Evolutionary conservation across 768 basidiomycete genomes (phyloP), one percentile per base, ranked within the genome.

Genomic region (Lactifluus rugatus): DNA sequence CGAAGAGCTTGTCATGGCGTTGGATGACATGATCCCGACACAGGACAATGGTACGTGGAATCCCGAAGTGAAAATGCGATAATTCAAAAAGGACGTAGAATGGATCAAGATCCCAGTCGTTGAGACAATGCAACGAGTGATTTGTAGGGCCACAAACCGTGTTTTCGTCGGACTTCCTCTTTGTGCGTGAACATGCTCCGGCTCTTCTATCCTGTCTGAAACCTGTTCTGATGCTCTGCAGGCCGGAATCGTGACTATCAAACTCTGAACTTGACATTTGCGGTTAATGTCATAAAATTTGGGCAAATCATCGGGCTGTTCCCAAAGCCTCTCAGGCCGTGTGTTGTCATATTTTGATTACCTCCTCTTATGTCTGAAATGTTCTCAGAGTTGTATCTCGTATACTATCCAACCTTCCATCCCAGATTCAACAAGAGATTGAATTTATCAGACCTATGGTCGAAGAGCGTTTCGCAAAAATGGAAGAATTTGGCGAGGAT

Each of bases 301-400:
- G 67, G 68, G 0, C 26, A 48, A 1, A 66, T 71, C 19, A 68
- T 81, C 34, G 69, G 68, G n/a, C 37, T 74, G 13, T 71, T 77
- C 54, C 80, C 79, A 0, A 48, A 60, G 19, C 68, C 75, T 57
- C 54, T 80, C 21, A 73, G 71, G 62, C 75, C 76, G 79, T 80
- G 57, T 48, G 75, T 5, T 3, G 34, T 13, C 21, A 17, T 28
- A 1, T 31, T 32, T 14, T 21, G 1, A 16, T 28, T 3, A 17
- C 28, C 2, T 23, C 7, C 2, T 14, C 7, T 2, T 48, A 11
- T 23, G 14, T 21, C n/a, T 48, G 25, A 48, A 5, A 25, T 6
- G 11, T 6, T 32, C 5, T 2, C 28, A 56, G 54, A 5, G 21
- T 56, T 3, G 47, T 42, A 3, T 14, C 54, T 11, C 37, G 37